phyloP scores from a whole-genome alignment of 2,329 filamentous ascomycete species.

The Fonsecaea multimorphosa region DNA sequence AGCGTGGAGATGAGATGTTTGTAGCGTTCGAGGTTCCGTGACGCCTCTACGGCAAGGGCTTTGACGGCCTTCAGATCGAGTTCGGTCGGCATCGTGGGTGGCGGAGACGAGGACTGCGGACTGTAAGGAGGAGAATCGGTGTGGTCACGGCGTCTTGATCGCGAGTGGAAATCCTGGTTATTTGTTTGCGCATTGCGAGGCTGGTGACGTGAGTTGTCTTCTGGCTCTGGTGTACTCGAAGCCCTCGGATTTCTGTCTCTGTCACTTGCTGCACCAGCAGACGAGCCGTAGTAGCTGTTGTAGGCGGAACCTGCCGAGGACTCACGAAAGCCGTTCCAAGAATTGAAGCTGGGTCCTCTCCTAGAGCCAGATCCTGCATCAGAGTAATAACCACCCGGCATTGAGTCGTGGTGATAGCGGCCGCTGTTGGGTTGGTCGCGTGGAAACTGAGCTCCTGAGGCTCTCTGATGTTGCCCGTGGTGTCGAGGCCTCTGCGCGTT shows the following conservation, averaged over 20 bases:
- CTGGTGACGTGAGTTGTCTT: background rate
- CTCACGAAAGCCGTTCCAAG: constrained; percentile 5
- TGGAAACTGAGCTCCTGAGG: background rate
- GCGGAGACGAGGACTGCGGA: background rate
- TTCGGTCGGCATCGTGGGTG: background rate
- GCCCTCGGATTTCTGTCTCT: background rate
- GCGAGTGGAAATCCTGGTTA: background rate
- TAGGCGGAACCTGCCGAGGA: constrained; percentile 11
- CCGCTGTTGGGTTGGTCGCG: background rate
- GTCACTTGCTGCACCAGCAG: background rate
- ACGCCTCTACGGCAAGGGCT: background rate
- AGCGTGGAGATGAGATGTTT: background rate
- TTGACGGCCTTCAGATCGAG: constrained; percentile 1
- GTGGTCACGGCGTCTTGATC: background rate
- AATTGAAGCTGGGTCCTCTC: background rate
- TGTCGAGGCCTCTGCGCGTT: background rate
- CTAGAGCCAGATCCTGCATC: background rate
- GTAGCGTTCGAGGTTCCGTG: constrained; percentile 2
- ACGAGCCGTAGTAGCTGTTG: constrained; percentile 1
- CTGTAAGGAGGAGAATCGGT: background rate
- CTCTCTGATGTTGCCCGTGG: background rate
- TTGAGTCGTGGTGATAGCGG: background rate
- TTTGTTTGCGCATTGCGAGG: background rate
- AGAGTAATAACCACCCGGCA: background rate
- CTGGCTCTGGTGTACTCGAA: background rate